These are phyloP conservation scores for Penicillium sp. DNA, from an alignment of 2,329 filamentous ascomycete species.

Conservation along the genomic window DNA sequence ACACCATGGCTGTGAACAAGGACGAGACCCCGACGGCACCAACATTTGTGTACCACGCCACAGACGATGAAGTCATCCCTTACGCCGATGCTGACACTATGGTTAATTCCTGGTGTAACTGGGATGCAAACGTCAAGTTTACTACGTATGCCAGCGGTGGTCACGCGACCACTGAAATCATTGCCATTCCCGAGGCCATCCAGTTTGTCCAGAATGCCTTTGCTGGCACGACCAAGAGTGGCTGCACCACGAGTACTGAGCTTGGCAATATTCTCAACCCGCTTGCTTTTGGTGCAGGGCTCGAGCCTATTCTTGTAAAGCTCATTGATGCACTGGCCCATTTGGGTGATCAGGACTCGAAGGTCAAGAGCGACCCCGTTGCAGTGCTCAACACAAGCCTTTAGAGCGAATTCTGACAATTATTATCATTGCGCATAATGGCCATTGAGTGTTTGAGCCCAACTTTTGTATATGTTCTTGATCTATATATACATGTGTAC, in stretches of 20 bases:
- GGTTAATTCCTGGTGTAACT: slow-evolving; percentile 26
- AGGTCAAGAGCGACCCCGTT: slow-evolving; percentile 18
- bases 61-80: slow-evolving; percentile 29
- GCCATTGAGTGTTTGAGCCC: not conserved
- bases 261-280: slow-evolving; percentile 22
- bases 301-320: slow-evolving; percentile 26
- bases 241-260: slow-evolving; percentile 25
- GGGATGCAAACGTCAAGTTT: slow-evolving; percentile 26
- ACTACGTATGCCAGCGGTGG: slow-evolving; percentile 27
- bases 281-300: slow-evolving; percentile 21
- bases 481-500: not conserved
- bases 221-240: slow-evolving; percentile 20
- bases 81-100: slow-evolving; percentile 20
- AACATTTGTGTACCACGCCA: slow-evolving; percentile 30
- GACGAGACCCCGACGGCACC: slow-evolving; percentile 27
- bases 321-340: slow-evolving; percentile 20
- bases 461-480: not conserved
- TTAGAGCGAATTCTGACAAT: not conserved
- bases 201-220: slow-evolving; percentile 28
- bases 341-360: slow-evolving; percentile 20
- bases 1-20: slow-evolving; percentile 22
- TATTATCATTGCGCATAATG: not conserved
- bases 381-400: slow-evolving; percentile 6
- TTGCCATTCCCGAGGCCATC: slow-evolving; percentile 22
- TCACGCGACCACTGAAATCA: slow-evolving; percentile 27